These are phyloP conservation scores for Xylaria multiplex DNA, from an alignment of 2,329 filamentous ascomycete species.

Conservation along the genomic window DNA sequence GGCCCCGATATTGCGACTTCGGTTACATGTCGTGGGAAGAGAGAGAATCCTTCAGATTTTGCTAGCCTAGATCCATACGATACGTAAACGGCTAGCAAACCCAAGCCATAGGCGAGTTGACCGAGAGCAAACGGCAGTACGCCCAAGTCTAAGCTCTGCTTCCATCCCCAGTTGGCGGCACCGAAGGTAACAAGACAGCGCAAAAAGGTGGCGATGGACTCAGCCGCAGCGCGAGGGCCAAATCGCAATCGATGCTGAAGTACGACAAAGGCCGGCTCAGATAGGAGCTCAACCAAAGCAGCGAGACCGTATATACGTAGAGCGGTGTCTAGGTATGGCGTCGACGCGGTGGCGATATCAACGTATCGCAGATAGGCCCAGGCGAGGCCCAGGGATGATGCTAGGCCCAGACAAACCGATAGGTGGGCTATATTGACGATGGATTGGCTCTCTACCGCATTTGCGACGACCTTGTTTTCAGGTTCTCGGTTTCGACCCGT, in stretches of 20 bases:
- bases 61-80: constrained; percentile 69
- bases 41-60: constrained; percentile 70
- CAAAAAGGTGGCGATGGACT: constrained; percentile 81
- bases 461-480: constrained; percentile 34
- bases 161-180: constrained; percentile 71
- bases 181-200: constrained; percentile 81
- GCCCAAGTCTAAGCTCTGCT: constrained; percentile 66
- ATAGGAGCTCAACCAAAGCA: constrained; percentile 77
- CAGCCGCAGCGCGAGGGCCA: constrained; percentile 80
- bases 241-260: constrained; percentile 85
- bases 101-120: constrained; percentile 78
- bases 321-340: constrained; percentile 69
- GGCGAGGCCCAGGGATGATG: constrained; percentile 72
- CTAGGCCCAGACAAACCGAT: constrained; percentile 73
- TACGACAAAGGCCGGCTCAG: constrained; percentile 89
- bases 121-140: constrained; percentile 90
- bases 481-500: background rate
- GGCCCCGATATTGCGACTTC: constrained; percentile 34
- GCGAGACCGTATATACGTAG: constrained; percentile 67
- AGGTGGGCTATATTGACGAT: constrained; percentile 91
- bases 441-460: constrained; percentile 68
- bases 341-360: constrained; percentile 59
- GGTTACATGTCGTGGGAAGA: constrained; percentile 62
- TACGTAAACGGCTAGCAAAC: constrained; percentile 76
- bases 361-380: constrained; percentile 71